These are phyloP conservation scores for Hypoxylon sp. DNA, from an alignment of 2,329 filamentous ascomycete genomes.

Conservation along the genomic window DNA sequence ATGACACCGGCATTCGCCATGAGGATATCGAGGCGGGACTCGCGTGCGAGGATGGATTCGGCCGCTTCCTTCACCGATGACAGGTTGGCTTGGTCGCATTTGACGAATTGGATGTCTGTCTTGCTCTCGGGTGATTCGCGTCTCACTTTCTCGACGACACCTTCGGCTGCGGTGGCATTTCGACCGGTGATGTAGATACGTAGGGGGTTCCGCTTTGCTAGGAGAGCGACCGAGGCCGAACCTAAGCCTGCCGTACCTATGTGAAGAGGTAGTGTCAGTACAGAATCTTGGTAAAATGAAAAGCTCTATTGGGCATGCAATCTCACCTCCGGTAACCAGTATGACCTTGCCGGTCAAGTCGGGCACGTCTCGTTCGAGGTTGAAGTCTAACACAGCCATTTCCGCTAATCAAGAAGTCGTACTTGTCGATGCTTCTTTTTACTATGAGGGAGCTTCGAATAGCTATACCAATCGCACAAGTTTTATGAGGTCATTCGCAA, in stretches of 20 bases:
- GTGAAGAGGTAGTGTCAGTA: not conserved
- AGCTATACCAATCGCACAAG: too few species aligned
- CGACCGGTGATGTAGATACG: slow-evolving; percentile 28
- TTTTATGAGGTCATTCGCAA: too few species aligned
- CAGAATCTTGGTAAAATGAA: not conserved
- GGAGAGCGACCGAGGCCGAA: slow-evolving; percentile 12
- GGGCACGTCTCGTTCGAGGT: slow-evolving; percentile 20
- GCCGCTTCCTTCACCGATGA: too few species aligned
- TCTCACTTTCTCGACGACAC: slow-evolving; percentile 4
- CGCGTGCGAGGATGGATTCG: too few species aligned
- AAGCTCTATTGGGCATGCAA: too few species aligned
- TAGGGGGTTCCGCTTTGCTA: slow-evolving; percentile 15
- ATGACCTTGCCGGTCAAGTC: slow-evolving; percentile 24
- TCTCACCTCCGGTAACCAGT: slow-evolving; percentile 22
- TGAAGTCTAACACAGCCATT: too few species aligned
- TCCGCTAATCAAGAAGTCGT: too few species aligned
- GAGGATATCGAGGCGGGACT: slow-evolving; percentile 53
- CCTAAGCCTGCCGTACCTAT: slow-evolving; percentile 17
- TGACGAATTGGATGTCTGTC: slow-evolving; percentile 1
- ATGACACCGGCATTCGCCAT: slow-evolving; percentile 42
- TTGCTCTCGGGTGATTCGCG: slow-evolving; percentile 5
- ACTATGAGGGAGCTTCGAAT: too few species aligned
- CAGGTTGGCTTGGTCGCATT: too few species aligned
- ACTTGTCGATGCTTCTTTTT: too few species aligned
- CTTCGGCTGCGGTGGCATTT: too few species aligned